These are phyloP conservation scores for Solanum chacoense DNA, from an alignment of 305 asterid species.

Conservation along the genomic window DNA sequence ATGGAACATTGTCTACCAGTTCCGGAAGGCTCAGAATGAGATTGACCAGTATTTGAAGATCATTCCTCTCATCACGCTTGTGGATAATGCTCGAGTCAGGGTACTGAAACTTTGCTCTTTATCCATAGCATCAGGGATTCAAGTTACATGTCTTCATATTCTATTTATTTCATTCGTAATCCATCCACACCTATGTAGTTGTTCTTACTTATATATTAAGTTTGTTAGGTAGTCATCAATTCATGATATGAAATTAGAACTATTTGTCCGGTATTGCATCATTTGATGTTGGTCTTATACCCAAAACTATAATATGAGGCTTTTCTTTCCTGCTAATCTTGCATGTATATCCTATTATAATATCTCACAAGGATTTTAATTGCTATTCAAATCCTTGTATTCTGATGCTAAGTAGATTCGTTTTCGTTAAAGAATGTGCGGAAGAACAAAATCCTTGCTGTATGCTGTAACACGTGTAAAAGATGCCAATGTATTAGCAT, in stretches of 20 bases:
- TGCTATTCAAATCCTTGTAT: neutral
- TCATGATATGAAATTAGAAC: neutral
- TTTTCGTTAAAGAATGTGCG: neutral
- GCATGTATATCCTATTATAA: neutral
- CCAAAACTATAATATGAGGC: neutral
- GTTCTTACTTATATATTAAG: neutral
- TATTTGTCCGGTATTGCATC: neutral
- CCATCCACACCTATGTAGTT: neutral
- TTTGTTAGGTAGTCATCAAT: neutral
- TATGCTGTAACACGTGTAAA: neutral
- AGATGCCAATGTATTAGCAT: neutral
- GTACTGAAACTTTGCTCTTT: constrained; percentile 21
- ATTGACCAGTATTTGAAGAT: constrained; percentile 73
- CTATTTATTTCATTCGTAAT: neutral
- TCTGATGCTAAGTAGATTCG: neutral
- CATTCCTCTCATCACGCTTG: constrained; percentile 80
- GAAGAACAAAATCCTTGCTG: neutral
- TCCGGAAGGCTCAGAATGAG: constrained; percentile 70
- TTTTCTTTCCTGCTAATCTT: neutral
- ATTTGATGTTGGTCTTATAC: neutral
- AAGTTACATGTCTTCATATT: neutral
- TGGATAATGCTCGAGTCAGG: constrained; percentile 88
- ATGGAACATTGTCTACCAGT: constrained; percentile 81
- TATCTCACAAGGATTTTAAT: neutral
- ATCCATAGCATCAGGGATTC: neutral